phyloP scores from a whole-genome alignment of 2,329 filamentous ascomycete genomes.

The Penicillium freii region DNA sequence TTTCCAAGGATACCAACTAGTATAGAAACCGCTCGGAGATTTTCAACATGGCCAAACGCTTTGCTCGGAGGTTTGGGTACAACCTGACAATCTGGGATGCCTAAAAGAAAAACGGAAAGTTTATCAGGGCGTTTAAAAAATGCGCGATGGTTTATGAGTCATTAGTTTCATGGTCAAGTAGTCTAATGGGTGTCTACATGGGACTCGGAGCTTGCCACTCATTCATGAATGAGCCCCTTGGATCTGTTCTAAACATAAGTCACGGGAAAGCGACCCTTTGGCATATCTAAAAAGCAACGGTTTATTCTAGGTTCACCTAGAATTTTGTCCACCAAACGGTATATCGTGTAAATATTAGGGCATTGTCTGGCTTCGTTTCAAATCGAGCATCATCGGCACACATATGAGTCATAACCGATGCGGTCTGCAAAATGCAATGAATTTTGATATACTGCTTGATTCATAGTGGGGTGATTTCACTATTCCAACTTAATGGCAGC shows the following conservation, averaged over 20 bases:
- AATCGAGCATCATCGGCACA: background rate
- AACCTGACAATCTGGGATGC: background rate
- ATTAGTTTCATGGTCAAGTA: background rate
- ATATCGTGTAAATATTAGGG: background rate
- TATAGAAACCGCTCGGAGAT: background rate
- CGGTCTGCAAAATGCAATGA: background rate
- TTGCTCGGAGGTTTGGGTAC: background rate
- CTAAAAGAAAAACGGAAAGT: background rate
- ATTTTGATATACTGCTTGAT: background rate
- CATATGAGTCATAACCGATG: constrained; percentile 1
- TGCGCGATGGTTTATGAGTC: background rate
- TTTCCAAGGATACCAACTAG: background rate
- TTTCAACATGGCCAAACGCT: background rate
- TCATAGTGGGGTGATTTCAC: background rate
- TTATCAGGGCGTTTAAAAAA: no score
- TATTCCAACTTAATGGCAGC: background rate
- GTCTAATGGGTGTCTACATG: background rate
- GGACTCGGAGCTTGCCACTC: background rate
- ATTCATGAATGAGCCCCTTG: background rate
- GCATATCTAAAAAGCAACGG: background rate
- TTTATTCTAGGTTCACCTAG: background rate
- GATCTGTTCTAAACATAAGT: background rate
- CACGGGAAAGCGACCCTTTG: no score
- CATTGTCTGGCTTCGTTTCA: constrained; percentile 2
- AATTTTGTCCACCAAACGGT: background rate